phyloP scores from a whole-genome alignment of 306 rosid species.

The Betula pendula region DNA sequence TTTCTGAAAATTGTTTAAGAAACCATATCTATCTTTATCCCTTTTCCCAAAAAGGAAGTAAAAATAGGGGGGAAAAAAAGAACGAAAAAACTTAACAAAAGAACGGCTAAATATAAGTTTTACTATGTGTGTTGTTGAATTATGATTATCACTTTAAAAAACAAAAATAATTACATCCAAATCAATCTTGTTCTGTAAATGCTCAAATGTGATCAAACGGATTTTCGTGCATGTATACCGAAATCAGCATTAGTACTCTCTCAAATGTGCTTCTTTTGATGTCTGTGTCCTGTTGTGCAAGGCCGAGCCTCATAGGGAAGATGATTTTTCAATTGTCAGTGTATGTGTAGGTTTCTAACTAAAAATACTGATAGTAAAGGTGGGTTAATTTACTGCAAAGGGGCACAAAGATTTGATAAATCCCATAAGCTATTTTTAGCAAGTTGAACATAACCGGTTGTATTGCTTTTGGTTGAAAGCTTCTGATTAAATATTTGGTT shows the following conservation, averaged over 20 bases:
- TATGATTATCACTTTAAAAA: no score
- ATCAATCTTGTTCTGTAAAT: no score
- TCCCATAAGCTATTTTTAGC: background rate
- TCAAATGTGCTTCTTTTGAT: background rate
- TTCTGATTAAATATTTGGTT: background rate
- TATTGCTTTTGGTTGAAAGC: no score
- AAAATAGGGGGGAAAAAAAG: background rate
- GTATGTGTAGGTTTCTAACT: background rate
- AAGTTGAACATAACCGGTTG: background rate
- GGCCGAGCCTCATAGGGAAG: background rate
- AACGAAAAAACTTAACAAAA: background rate
- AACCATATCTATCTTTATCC: no score
- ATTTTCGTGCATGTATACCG: no score
- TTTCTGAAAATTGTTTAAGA: no score
- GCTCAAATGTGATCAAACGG: no score
- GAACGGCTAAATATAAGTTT: no score
- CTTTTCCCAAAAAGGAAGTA: no score
- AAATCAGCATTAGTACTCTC: no score
- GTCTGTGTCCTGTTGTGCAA: background rate
- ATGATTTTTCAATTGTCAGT: background rate
- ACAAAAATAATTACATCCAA: no score
- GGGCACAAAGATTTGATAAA: no score
- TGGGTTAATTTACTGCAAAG: background rate
- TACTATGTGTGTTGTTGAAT: background rate
- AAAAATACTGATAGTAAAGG: background rate